A percentile compares a stretch with the other conserved stretches of the same genome.
Conservation (phyloP, 352 stramenopile species). For the Phytopythium sindhum region DNA sequence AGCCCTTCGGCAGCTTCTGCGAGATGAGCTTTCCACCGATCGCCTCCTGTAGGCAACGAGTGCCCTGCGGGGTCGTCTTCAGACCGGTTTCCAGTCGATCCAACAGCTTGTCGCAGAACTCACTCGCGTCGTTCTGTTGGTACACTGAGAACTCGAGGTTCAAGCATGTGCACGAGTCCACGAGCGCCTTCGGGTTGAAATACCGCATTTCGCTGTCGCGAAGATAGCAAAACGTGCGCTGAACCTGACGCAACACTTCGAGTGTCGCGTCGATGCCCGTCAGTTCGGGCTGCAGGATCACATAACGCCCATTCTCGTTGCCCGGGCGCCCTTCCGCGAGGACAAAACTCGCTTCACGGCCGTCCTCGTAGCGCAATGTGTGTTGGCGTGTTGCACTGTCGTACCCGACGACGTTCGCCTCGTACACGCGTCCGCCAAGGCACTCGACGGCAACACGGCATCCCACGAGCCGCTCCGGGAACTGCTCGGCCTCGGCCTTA, state of each 20-base stretch:
- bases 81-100: conserved; percentile 96
- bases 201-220: conserved; percentile 85
- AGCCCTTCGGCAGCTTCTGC: conserved; percentile 89
- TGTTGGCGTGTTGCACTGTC: conserved; percentile 76
- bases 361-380: conserved; percentile 86
- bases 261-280: conserved; percentile 77
- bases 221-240: conserved; percentile 89
- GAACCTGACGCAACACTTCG: conserved; percentile 87
- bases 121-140: conserved; percentile 99
- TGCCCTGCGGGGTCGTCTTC: conserved; percentile 86
- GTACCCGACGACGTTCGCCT: conserved; percentile 90
- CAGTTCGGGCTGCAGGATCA: conserved; percentile 75
- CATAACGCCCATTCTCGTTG: conserved; percentile 95
- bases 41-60: conserved; percentile 69
- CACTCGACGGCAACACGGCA: conserved; percentile 92
- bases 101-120: conserved; percentile 99
- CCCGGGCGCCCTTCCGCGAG: conserved; percentile 91
- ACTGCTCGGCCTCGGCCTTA: conserved; percentile 88
- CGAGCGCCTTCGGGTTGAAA: conserved; percentile 86
- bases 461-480: conserved; percentile 61
- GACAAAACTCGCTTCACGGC: conserved; percentile 85
- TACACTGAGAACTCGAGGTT: conserved; percentile 95
- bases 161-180: conserved; percentile 85
- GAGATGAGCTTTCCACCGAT: conserved; percentile 84
- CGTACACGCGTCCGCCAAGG: conserved; percentile 91